Evolutionary conservation across 1,284 basidiomycete genomes (phyloP), one percentile per base, ranked within the genome.

Genomic region (Papiliotrema nemorosa): DNA sequence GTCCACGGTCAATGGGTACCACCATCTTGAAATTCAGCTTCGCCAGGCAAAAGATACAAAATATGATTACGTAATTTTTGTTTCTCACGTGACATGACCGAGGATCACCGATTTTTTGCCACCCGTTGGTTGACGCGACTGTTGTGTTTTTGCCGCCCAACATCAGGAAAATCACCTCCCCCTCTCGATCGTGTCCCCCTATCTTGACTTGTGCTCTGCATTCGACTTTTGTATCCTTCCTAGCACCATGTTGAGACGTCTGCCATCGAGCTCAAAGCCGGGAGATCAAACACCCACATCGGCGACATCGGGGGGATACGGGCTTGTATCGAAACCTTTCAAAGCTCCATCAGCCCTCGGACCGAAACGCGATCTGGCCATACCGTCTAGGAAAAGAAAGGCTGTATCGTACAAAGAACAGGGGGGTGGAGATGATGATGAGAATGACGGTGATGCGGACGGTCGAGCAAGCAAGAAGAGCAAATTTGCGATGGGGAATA

Each of bases 331-430:
- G 73, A 86, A 85, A 62, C 88, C 86, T 0, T 91, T 90, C 79
- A 89, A 88, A 65, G 77, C 84, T 3, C 89, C 88, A 3, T 80
- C 84, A 2, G 63, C 78, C 24, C 78, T 37, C 31, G 59, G 50
- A 67, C 68, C 48, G 21, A 70, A 64, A 29, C 60, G 69, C n/a
- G 79, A 82, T 35, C 80, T 82, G 38, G 77, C 78, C 7, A 82
- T 87, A 57, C 85, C 86, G 0, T 78, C 80, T 52, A 80, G 89
- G 25, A 92, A 91, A 69, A 83, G 88, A 47, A 90, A 88, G 65
- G 82, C 85, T 16, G 83, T 89, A 18, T 88, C 85, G 0, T 91
- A 91, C 76, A 87, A 72, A 50, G 73, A 66, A 6, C 68, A 85
- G 66, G 84, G 79, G 26, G 82, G 81, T 50, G 80, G 82, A 45